These are phyloP conservation scores for Pseudozyma pruni DNA, from an alignment of 1,284 basidiomycete genomes.

Conservation along the genomic window DNA sequence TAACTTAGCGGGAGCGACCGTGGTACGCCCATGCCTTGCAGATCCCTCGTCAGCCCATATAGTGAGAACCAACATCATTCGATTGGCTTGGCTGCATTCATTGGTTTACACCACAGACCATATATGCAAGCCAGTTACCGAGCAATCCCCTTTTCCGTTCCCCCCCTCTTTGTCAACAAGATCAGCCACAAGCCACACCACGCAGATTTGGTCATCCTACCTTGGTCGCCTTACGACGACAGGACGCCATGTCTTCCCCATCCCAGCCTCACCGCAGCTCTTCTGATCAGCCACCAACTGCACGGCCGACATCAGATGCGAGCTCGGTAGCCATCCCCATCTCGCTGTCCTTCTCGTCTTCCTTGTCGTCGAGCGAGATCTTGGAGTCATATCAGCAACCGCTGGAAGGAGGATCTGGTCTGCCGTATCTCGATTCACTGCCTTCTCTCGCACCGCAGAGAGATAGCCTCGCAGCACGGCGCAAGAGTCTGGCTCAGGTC, in stretches of 20 bases:
- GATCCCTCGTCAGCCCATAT: not conserved
- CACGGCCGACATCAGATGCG: constrained; percentile 15
- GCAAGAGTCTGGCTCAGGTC: not conserved
- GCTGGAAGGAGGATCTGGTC: not conserved
- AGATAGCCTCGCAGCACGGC: not conserved
- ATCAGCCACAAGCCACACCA: constrained; percentile 3
- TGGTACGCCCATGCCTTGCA: not conserved
- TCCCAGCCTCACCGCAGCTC: not conserved
- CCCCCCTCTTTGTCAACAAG: no score
- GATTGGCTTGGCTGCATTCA: constrained; percentile 10
- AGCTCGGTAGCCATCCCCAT: constrained; percentile 25
- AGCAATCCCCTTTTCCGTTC: not conserved
- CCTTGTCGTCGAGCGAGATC: constrained; percentile 12
- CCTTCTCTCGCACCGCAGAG: constrained; percentile 2
- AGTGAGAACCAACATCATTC: not conserved
- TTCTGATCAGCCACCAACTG: constrained; percentile 4
- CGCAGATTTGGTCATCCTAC: no score
- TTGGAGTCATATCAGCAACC: constrained; percentile 1
- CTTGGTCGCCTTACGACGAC: no score
- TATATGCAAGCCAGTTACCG: not conserved
- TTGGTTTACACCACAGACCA: not conserved
- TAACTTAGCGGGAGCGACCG: not conserved
- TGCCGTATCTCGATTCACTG: constrained; percentile 17
- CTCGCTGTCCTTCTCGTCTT: constrained; percentile 20
- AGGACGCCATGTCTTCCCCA: constrained; percentile 12